Evolutionary conservation across 1,284 basidiomycete species (phyloP), one percentile per base, ranked within the genome.

Genomic region (Cystobasidium slooffiae): DNA sequence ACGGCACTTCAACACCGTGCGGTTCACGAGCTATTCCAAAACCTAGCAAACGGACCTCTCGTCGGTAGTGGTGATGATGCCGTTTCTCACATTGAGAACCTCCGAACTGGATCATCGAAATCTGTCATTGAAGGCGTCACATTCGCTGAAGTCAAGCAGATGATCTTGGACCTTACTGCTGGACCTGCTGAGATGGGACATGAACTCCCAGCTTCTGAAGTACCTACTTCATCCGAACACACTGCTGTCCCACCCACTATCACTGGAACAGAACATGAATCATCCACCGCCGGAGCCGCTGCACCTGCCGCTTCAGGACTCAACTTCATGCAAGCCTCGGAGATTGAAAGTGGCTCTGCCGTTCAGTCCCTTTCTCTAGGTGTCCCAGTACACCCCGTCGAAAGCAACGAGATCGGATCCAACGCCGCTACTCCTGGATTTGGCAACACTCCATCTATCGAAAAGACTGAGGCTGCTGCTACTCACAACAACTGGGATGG

Each of bases 1-100:
- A 81, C 78, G 9, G 76, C 75, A n/a, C 77, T 80, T 53, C 79
- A 81, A 43, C 76, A 77, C 64, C 79, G 79, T 2, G 78, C 78
- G 3, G 79, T 81, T 2, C 77, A 77, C 47, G 67, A 69, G 39
- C 76, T 81, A n/a, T 77, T 75, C 63, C 76, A 81, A 53, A 68
- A 62, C 4, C 76, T 81, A 63, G 75, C 78, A 20, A 78, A 80
- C 65, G 80, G 80, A 1, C 80, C 80, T 9, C 75, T 81, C 9
- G 68, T 79, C 43, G 80, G 80, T 7, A 80, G 77, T 0, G 46
- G 72, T 49, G 78, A 77, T 20, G 80, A 79, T 59, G 80, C 80
- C 37, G 68, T 78, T 20, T 78, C 80, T 44, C 77, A 75, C 49
- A 62, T 81, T 20, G 24, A 67, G 39, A 75, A 69, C 59, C 62